These are phyloP conservation scores for Aspergillus niger DNA, from an alignment of 2,329 filamentous ascomycete species.

Conservation along the genomic window DNA sequence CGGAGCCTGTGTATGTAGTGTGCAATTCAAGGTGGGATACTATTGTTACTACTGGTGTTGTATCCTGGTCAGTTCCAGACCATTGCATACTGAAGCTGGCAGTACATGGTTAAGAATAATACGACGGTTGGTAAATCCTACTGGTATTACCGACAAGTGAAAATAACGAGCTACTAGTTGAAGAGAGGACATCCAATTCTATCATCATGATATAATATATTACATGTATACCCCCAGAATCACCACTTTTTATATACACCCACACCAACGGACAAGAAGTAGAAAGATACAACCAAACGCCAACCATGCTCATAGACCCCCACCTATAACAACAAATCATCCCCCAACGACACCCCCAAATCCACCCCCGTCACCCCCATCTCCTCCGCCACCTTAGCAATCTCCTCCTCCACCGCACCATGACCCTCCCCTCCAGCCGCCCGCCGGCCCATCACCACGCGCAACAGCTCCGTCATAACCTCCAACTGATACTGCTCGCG, in stretches of 20 bases:
- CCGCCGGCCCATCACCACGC: constrained; percentile 41
- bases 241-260: not conserved
- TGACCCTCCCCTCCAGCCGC: constrained; percentile 28
- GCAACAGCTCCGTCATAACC: constrained; percentile 44
- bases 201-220: not conserved
- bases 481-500: constrained; percentile 46
- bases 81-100: no score
- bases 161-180: no score
- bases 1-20: no score
- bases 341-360: constrained; percentile 33
- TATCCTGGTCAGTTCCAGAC: no score
- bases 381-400: constrained; percentile 38
- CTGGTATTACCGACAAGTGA: no score
- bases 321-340: constrained; percentile 24
- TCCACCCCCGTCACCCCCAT: constrained; percentile 40
- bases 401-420: constrained; percentile 32
- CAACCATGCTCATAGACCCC: constrained; percentile 9
- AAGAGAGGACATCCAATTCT: not conserved
- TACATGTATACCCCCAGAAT: not conserved
- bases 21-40: no score
- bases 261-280: no score
- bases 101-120: not conserved
- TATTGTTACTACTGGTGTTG: no score
- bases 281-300: not conserved
- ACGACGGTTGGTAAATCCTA: no score